phyloP scores from a whole-genome alignment of 176 grass and related monocot genomes.

The Calamus simplicifolius region DNA sequence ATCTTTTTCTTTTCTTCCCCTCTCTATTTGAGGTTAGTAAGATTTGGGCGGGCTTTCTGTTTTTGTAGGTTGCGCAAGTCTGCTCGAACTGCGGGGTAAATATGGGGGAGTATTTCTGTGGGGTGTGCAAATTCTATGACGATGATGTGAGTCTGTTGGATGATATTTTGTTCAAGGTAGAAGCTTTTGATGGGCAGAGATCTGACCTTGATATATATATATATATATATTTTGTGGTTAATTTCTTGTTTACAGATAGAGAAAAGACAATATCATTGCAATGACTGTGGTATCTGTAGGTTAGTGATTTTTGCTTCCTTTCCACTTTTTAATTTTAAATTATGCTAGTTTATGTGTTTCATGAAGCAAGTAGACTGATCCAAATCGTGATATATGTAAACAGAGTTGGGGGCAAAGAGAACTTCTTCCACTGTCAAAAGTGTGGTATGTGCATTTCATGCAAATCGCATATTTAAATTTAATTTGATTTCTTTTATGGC shows the following conservation, averaged over 20 bases:
- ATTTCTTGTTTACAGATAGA: constrained; percentile 30
- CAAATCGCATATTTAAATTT: no score
- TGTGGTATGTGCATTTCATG: constrained; percentile 41
- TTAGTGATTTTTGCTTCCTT: constrained; percentile 9
- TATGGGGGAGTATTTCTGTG: constrained; percentile 93
- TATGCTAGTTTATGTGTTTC: neutral
- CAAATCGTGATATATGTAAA: constrained; percentile 3
- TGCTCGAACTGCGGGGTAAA: constrained; percentile 70
- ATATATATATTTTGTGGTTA: neutral
- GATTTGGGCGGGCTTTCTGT: neutral
- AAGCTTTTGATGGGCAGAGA: no score
- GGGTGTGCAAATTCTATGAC: constrained; percentile 60
- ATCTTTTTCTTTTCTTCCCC: no score
- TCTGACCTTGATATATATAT: no score
- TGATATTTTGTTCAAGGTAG: no score
- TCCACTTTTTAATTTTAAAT: no score
- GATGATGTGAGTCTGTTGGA: constrained; percentile 48
- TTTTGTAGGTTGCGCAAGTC: constrained; percentile 40
- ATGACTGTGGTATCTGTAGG: constrained; percentile 92
- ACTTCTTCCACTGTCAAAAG: constrained; percentile 83
- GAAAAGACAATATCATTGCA: constrained; percentile 74
- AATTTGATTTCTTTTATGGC: no score
- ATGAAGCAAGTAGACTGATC: constrained; percentile 10
- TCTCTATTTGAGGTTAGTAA: no score
- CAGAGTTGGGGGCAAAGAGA: constrained; percentile 74